Evolutionary conservation across 2,329 filamentous ascomycete genomes (phyloP).

Genomic region (Arthrobotrys conoides): DNA sequence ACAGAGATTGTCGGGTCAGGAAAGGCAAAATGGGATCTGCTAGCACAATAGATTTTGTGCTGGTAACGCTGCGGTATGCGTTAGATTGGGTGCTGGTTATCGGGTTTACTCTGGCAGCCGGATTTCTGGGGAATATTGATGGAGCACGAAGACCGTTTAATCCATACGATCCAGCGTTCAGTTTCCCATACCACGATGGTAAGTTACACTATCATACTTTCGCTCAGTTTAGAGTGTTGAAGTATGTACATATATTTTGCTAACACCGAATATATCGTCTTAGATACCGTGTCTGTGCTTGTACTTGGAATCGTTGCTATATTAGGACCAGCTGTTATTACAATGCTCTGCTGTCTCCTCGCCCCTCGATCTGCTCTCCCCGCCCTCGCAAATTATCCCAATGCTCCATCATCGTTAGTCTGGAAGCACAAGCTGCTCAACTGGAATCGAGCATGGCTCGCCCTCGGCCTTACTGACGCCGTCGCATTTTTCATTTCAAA

Average conservation of each 20-base stretch:
- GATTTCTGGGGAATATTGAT: slow-evolving; percentile 50
- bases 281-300: slow-evolving; percentile 51
- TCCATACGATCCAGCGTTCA: slow-evolving; percentile 57
- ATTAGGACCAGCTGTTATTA: slow-evolving; percentile 41
- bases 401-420: slow-evolving; percentile 74
- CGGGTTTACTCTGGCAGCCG: slow-evolving; percentile 29
- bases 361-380: slow-evolving; percentile 48
- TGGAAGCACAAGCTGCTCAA: slow-evolving; percentile 93
- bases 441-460: slow-evolving; percentile 86
- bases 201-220: slow-evolving; percentile 4
- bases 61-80: slow-evolving; percentile 51
- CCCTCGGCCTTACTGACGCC: slow-evolving; percentile 80
- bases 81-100: slow-evolving; percentile 57
- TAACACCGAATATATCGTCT: background rate
- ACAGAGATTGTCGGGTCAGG: background rate
- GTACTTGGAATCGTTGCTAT: slow-evolving; percentile 42
- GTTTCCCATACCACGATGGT: slow-evolving; percentile 58
- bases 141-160: slow-evolving; percentile 58
- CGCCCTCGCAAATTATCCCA: slow-evolving; percentile 37
- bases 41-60: slow-evolving; percentile 32
- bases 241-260: slow-evolving; percentile 6
- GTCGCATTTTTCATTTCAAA: slow-evolving; percentile 84
- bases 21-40: slow-evolving; percentile 25
- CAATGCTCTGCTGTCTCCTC: slow-evolving; percentile 44
- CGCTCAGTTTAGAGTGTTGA: background rate